Percentiles rank a stretch among this genome's conserved stretches.
Conservation (phyloP, 208 protist genomes). For the Herpetomonas muscarum region DNA sequence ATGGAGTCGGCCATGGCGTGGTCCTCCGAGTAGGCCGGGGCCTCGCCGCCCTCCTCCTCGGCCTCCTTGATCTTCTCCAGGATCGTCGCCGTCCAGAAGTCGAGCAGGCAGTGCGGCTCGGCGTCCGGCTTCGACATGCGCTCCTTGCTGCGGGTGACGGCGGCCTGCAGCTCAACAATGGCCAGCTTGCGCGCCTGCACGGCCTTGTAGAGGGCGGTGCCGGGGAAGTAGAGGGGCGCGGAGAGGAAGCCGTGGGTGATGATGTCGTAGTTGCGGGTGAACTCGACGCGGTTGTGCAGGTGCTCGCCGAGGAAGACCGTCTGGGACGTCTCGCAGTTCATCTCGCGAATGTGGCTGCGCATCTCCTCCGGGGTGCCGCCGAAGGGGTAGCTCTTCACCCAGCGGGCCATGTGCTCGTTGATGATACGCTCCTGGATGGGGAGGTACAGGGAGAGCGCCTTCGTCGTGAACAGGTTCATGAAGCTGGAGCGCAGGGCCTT, state of each 20-base stretch:
- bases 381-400: conserved; percentile 61
- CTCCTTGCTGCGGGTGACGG: conserved; percentile 72
- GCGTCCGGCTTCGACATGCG: conserved; percentile 71
- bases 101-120: conserved; percentile 85
- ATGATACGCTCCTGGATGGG: conserved; percentile 78
- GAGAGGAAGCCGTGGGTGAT: conserved; percentile 93
- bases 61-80: conserved; percentile 62
- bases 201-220: conserved; percentile 87
- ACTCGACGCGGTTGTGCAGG: conserved; percentile 76
- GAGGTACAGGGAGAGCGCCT: conserved; percentile 81
- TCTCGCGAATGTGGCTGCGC: conserved; percentile 75
- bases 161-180: conserved; percentile 73
- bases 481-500: conserved; percentile 80
- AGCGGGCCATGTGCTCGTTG: conserved; percentile 50
- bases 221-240: conserved; percentile 88
- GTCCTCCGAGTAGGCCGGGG: conserved; percentile 66
- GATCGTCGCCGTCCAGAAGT: conserved; percentile 88
- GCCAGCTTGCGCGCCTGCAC: conserved; percentile 86
- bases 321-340: conserved; percentile 92
- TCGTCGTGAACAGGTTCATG: conserved; percentile 84
- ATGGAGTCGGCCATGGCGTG: conserved; percentile 89
- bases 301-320: conserved; percentile 92
- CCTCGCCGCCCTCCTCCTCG: conserved; percentile 65
- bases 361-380: conserved; percentile 67
- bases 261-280: conserved; percentile 90